Percentiles rank a stretch among this genome's conserved stretches.
Evolutionary conservation across 1,284 basidiomycete genomes (phyloP).

Genomic region (Volvariella volvacea): DNA sequence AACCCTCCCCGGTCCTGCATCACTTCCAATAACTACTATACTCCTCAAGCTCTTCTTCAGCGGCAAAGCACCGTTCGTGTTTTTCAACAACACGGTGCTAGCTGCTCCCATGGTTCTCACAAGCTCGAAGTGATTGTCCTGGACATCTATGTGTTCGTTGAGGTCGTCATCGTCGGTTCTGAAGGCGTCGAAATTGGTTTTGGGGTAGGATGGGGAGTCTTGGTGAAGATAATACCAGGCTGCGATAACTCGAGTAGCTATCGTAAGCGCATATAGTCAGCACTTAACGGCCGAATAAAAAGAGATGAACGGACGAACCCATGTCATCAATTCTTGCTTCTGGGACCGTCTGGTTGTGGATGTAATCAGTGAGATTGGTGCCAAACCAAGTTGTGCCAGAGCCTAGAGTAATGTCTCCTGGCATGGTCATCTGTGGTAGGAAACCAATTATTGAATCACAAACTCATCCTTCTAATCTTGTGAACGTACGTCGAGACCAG

Average conservation of each 20-base stretch:
- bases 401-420: slow-evolving; percentile 56
- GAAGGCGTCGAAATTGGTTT: slow-evolving; percentile 58
- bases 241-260: slow-evolving; percentile 11
- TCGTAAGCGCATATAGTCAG: not conserved
- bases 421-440: slow-evolving; percentile 58
- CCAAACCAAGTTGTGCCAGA: slow-evolving; percentile 53
- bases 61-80: slow-evolving; percentile 59
- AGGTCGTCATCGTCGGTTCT: slow-evolving; percentile 38
- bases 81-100: slow-evolving; percentile 80
- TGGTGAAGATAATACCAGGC: slow-evolving; percentile 27
- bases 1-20: slow-evolving; percentile 59
- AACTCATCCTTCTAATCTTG: not conserved
- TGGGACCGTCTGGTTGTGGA: slow-evolving; percentile 8
- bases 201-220: slow-evolving; percentile 53
- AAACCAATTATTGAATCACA: not conserved
- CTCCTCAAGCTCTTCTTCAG: slow-evolving; percentile 48
- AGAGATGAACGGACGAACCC: slow-evolving; percentile 18
- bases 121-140: slow-evolving; percentile 64
- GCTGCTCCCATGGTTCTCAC: slow-evolving; percentile 73
- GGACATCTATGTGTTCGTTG: slow-evolving; percentile 70
- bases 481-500: slow-evolving; percentile 65
- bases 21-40: slow-evolving; percentile 59
- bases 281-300: not conserved
- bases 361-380: slow-evolving; percentile 56
- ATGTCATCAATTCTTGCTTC: slow-evolving; percentile 55